Percentiles rank a stretch among this genome's conserved stretches.
Conservation (phyloP, 371 early-diverging fungal genomes). For the Apophysomyces trapeziformis region DNA sequence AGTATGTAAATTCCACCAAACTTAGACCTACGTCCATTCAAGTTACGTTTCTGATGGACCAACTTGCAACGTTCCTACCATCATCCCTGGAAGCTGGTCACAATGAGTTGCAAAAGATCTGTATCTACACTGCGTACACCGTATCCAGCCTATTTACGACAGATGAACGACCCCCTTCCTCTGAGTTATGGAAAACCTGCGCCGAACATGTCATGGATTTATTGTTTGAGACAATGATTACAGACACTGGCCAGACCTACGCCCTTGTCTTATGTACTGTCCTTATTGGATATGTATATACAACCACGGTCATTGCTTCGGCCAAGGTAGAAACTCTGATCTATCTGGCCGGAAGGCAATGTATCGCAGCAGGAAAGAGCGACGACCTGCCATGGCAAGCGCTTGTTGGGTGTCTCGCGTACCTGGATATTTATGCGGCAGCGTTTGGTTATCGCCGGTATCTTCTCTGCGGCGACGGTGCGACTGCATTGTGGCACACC, state of each 20-base stretch:
- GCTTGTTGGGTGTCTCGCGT: slow-evolving; percentile 21
- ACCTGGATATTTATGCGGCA: slow-evolving; percentile 31
- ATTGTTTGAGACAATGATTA: slow-evolving; percentile 15
- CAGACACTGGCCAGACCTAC: slow-evolving; percentile 5
- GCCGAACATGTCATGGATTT: slow-evolving; percentile 16
- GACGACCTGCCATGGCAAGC: slow-evolving; percentile 18
- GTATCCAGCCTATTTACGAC: background rate
- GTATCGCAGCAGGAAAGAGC: background rate
- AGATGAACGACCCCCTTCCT: background rate
- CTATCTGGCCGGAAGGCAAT: background rate
- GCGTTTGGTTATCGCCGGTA: slow-evolving; percentile 16
- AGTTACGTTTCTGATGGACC: background rate
- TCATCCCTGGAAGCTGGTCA: background rate
- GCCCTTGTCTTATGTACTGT: slow-evolving; percentile 21
- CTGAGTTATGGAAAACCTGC: slow-evolving; percentile 17
- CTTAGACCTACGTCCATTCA: background rate
- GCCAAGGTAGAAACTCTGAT: slow-evolving; percentile 15
- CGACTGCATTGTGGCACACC: slow-evolving; percentile 15
- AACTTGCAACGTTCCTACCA: background rate
- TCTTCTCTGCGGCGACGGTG: slow-evolving; percentile 22
- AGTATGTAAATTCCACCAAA: background rate
- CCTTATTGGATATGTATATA: slow-evolving; percentile 24
- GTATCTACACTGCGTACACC: slow-evolving; percentile 8
- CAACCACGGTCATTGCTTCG: slow-evolving; percentile 1
- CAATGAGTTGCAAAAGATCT: background rate